phyloP scores from a whole-genome alignment of 768 basidiomycete species.

The Xanthoconium stramineum region DNA sequence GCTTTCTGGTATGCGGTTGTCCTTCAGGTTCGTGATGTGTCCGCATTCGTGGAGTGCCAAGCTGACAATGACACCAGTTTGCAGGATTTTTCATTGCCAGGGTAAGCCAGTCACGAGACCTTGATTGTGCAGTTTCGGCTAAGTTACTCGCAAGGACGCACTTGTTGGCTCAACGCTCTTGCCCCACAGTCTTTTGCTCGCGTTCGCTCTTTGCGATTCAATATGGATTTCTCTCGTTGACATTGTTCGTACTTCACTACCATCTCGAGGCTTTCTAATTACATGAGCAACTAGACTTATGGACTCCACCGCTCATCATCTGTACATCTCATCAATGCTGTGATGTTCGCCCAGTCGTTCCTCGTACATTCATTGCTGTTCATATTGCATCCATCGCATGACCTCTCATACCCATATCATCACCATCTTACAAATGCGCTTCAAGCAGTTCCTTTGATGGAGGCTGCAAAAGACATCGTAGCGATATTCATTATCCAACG shows the following conservation, averaged over 20 bases:
- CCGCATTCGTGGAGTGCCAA: background rate
- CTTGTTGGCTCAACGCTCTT: constrained; percentile 11
- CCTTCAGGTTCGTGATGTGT: constrained; percentile 33
- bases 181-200: constrained; percentile 12
- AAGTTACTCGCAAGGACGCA: constrained; percentile 14
- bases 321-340: constrained; percentile 21
- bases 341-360: constrained; percentile 23
- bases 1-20: constrained; percentile 30
- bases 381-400: constrained; percentile 4
- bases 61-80: constrained; percentile 21
- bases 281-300: constrained; percentile 16
- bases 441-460: constrained; percentile 13
- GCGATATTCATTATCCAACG: constrained; percentile 22
- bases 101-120: constrained; percentile 11
- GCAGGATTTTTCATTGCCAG: constrained; percentile 33
- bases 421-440: constrained; percentile 9
- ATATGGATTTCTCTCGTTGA: constrained; percentile 22
- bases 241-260: constrained; percentile 17
- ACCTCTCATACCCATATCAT: constrained; percentile 1
- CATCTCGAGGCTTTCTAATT: background rate
- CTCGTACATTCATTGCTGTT: constrained; percentile 15
- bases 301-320: constrained; percentile 17
- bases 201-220: constrained; percentile 20
- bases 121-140: background rate
- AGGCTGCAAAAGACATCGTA: constrained; percentile 16